Base-by-base conservation (phyloP, 1,284 basidiomycete species). In the Cerioporus squamosus region DNA sequence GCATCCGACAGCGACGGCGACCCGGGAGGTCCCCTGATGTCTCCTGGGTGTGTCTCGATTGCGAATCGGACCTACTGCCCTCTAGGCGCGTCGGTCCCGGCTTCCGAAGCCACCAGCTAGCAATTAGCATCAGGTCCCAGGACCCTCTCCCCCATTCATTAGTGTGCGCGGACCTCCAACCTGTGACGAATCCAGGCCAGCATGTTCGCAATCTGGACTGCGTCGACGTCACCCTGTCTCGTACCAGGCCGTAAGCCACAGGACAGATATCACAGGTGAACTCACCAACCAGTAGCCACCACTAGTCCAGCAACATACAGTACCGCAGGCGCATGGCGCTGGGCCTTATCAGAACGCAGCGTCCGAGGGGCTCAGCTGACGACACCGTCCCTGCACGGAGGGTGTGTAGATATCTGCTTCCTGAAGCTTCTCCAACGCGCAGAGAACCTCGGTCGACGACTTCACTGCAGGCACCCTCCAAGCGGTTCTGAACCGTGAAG, bases 1-100 rank as follows among this genome's bases (percentile, higher is more conserved):
- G 33, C 8, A 36, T 36, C 10, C 33, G 33, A 36, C 33, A 36
- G 33, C 33, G 33, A 36, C 33, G 33, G 33, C 33, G 12, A 36
- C 33, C 9, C 33, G 33, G 33, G 33, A 36, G 33, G 33, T 36
- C 33, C 33, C 8, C 33, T 36, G 33, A 36, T 36, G 14, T 36
- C 10, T 36, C 33, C 10, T 36, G 29, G 29, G 29, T 29, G 12
- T 12, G 33, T 36, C 51, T 22, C 44, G 26, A 38, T 18, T 36
- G 39, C 36, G 26, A n/a, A n/a, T n/a, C n/a, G n/a, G n/a, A 38
- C 26, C 38, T 33, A 2, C 14, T 36, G 1, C 8, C n/a, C 45
- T 47, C 53, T 43, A 22, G 46, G 45, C 46, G 39, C 44, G 18
- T 55, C 47, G 53, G 53, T 18, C 23, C 53, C 42, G 47, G 23